Percentiles rank a stretch among this genome's conserved stretches.
phyloP scores from a whole-genome alignment of 352 stramenopile species.

The Pythium rishiriense region DNA sequence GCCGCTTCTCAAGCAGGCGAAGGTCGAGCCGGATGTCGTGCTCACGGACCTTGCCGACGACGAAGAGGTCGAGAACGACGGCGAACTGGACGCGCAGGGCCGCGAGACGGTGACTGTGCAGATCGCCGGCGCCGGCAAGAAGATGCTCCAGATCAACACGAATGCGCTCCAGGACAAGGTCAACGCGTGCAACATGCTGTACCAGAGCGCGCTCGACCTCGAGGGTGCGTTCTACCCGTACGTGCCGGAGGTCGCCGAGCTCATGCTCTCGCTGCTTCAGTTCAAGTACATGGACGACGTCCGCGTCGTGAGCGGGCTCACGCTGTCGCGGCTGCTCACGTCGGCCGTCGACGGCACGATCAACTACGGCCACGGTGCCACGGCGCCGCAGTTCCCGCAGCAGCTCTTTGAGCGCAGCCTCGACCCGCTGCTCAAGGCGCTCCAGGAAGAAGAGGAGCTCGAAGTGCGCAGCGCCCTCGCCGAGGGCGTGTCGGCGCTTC shows the following conservation, averaged over 20 bases:
- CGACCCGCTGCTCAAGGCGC: constrained; percentile 66
- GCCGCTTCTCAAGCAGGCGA: constrained; percentile 76
- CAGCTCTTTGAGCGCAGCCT: constrained; percentile 81
- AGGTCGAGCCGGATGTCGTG: constrained; percentile 83
- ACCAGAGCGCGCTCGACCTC: constrained; percentile 82
- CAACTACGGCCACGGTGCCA: constrained; percentile 56
- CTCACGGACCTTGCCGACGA: constrained; percentile 62
- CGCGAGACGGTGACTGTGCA: constrained; percentile 78
- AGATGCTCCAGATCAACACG: constrained; percentile 87
- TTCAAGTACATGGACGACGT: constrained; percentile 89
- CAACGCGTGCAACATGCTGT: constrained; percentile 89
- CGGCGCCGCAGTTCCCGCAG: constrained; percentile 70
- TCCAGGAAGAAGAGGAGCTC: constrained; percentile 78
- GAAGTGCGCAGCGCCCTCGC: constrained; percentile 77
- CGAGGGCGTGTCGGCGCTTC: constrained; percentile 67
- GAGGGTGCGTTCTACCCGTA: constrained; percentile 84
- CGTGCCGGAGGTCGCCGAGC: constrained; percentile 70
- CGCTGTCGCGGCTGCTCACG: constrained; percentile 72
- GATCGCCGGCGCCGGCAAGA: constrained; percentile 77
- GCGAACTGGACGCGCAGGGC: constrained; percentile 56
- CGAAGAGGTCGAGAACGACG: constrained; percentile 47
- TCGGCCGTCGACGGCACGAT: constrained; percentile 71
- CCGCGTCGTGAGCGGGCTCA: constrained; percentile 76
- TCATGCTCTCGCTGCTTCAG: constrained; percentile 74
- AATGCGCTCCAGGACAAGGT: constrained; percentile 85